phyloP scores from a whole-genome alignment of 2,329 filamentous ascomycete species.

The Pezicula carpinea region DNA sequence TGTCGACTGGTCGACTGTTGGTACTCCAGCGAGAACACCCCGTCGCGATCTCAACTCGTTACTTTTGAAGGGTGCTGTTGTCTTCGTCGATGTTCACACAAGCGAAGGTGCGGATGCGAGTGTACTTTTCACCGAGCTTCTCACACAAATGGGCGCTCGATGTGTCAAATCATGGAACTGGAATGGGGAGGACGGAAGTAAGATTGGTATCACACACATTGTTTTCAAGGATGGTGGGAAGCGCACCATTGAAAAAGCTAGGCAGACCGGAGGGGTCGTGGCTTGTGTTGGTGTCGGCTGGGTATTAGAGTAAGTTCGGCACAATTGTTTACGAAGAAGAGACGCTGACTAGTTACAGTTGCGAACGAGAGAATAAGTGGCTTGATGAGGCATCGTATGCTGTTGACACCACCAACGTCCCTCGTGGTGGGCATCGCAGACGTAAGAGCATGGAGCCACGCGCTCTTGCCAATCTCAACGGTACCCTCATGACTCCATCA shows the following conservation, averaged over 20 bases:
- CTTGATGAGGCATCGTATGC: slow-evolving; percentile 67
- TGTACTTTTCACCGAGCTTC: slow-evolving; percentile 73
- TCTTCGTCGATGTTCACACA: slow-evolving; percentile 81
- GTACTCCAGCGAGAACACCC: slow-evolving; percentile 53
- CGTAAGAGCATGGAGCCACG: slow-evolving; percentile 80
- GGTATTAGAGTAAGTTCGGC: slow-evolving; percentile 72
- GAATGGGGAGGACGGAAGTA: slow-evolving; percentile 36
- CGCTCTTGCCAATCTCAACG: slow-evolving; percentile 64
- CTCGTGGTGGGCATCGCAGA: slow-evolving; percentile 65
- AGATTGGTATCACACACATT: slow-evolving; percentile 79
- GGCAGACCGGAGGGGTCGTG: slow-evolving; percentile 66
- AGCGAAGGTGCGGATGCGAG: slow-evolving; percentile 77
- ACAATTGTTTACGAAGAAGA: slow-evolving; percentile 17
- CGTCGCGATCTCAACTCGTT: slow-evolving; percentile 46
- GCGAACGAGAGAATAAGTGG: slow-evolving; percentile 73
- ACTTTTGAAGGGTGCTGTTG: slow-evolving; percentile 65
- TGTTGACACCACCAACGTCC: slow-evolving; percentile 62
- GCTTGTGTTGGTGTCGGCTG: slow-evolving; percentile 84
- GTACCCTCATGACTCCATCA: slow-evolving; percentile 48
- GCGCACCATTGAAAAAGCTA: slow-evolving; percentile 76
- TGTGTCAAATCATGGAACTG: slow-evolving; percentile 74
- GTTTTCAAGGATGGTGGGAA: slow-evolving; percentile 85
- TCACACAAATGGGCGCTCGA: slow-evolving; percentile 76
- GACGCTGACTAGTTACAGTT: slow-evolving; percentile 44
- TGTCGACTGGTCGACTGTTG: slow-evolving; percentile 48